A percentile compares a stretch with the other conserved stretches of the same genome.
Evolutionary conservation across 1,139 yeast species (phyloP).

Genomic region (Candida sp.): DNA sequence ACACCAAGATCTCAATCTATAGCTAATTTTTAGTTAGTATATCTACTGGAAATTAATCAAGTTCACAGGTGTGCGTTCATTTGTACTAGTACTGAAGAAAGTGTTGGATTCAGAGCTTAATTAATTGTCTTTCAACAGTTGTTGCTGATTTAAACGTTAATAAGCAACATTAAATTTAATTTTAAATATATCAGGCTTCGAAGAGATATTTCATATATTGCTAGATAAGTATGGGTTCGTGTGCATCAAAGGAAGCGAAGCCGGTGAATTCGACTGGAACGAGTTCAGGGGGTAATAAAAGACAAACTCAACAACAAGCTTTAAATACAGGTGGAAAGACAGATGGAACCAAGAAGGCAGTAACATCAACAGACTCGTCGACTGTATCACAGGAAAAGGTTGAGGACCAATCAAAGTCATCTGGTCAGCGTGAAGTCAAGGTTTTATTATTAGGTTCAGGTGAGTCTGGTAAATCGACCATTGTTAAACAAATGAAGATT

Average conservation of each 20-base stretch:
- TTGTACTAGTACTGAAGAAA: not conserved
- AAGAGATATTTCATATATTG: not conserved
- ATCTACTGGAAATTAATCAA: not conserved
- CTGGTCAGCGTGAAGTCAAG: conserved; percentile 45
- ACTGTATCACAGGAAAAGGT: conserved; percentile 5
- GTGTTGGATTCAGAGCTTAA: not conserved
- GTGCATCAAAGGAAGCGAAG: conserved; percentile 10
- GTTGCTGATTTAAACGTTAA: too few species aligned
- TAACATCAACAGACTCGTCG: conserved; percentile 2
- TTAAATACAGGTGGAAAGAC: conserved; percentile 3
- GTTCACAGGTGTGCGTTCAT: not conserved
- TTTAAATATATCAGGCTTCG: not conserved
- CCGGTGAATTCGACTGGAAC: conserved; percentile 4
- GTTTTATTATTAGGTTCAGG: conserved; percentile 73
- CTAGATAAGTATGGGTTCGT: conserved; percentile 11
- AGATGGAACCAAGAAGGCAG: conserved; percentile 1
- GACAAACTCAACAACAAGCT: conserved; percentile 11
- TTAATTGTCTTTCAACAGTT: not conserved
- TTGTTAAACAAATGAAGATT: conserved; percentile 72
- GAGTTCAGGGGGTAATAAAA: conserved; percentile 7
- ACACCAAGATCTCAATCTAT: not conserved
- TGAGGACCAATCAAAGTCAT: conserved; percentile 5
- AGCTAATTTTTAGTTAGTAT: not conserved
- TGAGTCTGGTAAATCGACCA: conserved; percentile 77
- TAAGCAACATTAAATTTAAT: too few species aligned